Evolutionary conservation across 805 yeast genomes (phyloP).

Genomic region (Schwanniomyces pseudopolymorphus): DNA sequence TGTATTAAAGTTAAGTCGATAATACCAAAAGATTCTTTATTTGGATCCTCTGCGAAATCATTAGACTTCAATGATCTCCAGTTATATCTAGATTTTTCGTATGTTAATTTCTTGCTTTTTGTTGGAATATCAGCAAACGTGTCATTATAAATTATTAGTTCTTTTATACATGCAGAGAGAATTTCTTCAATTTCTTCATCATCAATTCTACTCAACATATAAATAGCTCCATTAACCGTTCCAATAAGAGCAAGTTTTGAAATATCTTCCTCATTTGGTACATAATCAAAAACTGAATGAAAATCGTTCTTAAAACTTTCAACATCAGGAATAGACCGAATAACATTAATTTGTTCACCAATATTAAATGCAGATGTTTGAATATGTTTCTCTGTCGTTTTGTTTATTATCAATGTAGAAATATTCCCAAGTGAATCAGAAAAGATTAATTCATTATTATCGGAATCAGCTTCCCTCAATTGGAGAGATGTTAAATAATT

Average conservation of each 20-base stretch:
- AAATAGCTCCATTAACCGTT: slow-evolving; percentile 29
- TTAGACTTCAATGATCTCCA: slow-evolving; percentile 14
- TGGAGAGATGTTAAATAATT: slow-evolving; percentile 15
- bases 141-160: slow-evolving; percentile 2
- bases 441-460: slow-evolving; percentile 8
- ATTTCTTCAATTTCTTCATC: slow-evolving; percentile 13
- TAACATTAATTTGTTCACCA: slow-evolving; percentile 28
- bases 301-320: background rate
- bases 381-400: slow-evolving; percentile 6
- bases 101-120: background rate
- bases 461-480: background rate
- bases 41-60: slow-evolving; percentile 10
- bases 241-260: slow-evolving; percentile 19
- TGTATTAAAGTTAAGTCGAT: slow-evolving; percentile 16
- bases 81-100: background rate
- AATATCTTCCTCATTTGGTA: background rate
- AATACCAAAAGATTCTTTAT: slow-evolving; percentile 11
- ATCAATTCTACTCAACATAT: slow-evolving; percentile 11
- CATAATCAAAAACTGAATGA: background rate
- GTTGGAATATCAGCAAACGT: background rate
- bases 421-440: slow-evolving; percentile 35
- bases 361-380: slow-evolving; percentile 19
- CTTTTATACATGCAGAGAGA: slow-evolving; percentile 14
- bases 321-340: slow-evolving; percentile 7
- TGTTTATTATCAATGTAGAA: slow-evolving; percentile 7